A percentile compares a stretch with the other conserved stretches of the same genome.
phyloP scores from a whole-genome alignment of 139 green algal genomes.

The Coelastrella sp. region DNA sequence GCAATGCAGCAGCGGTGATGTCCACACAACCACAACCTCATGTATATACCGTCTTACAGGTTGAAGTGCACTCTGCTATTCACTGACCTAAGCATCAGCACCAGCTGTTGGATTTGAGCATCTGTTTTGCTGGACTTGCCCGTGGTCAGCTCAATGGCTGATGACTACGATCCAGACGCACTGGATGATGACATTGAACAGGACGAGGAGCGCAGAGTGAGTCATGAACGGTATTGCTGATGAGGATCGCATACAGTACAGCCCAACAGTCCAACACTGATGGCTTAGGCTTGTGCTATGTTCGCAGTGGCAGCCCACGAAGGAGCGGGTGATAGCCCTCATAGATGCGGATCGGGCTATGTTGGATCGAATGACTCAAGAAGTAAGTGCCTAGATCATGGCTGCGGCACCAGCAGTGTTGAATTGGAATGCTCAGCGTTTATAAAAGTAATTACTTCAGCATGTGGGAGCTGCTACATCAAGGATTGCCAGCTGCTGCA shows the following conservation, averaged over 20 bases:
- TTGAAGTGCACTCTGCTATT: too few species aligned
- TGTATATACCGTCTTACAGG: too few species aligned
- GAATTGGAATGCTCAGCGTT: too few species aligned
- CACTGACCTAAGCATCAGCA: too few species aligned
- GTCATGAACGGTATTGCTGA: neutral
- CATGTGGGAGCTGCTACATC: too few species aligned
- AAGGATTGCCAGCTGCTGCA: too few species aligned
- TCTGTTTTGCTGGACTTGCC: too few species aligned
- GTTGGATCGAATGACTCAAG: neutral
- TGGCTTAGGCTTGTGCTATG: neutral
- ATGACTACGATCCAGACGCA: constrained; percentile 37
- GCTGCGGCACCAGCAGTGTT: too few species aligned
- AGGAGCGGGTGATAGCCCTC: constrained; percentile 24
- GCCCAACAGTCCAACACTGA: neutral
- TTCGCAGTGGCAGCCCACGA: constrained; percentile 21
- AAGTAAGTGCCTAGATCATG: neutral
- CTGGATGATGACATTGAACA: constrained; percentile 5
- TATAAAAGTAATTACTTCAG: too few species aligned
- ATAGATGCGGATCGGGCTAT: constrained; percentile 38
- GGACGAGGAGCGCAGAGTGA: neutral
- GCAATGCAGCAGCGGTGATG: neutral
- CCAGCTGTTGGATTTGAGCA: too few species aligned
- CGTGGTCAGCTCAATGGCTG: constrained; percentile 6
- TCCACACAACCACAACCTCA: too few species aligned
- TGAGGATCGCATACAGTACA: neutral